phyloP scores from a whole-genome alignment of 352 stramenopile genomes.

The Halophytophthora batemanensis region DNA sequence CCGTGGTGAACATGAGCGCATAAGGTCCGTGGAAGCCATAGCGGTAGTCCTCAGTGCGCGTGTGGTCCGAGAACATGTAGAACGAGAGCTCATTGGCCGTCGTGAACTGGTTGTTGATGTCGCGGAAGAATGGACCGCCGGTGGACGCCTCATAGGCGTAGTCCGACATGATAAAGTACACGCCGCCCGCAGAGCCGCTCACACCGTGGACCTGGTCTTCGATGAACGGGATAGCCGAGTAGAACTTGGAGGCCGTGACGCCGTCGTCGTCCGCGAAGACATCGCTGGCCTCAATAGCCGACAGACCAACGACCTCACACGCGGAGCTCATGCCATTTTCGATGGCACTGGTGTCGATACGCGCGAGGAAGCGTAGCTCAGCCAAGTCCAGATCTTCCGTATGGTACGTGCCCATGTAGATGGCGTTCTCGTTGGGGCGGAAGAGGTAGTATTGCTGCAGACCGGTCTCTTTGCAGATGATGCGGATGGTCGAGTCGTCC shows the following conservation, averaged over 20 bases:
- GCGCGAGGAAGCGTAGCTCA: conserved; percentile 44
- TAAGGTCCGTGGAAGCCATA: conserved; percentile 53
- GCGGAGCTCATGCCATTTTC: conserved; percentile 23
- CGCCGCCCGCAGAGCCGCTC: conserved; percentile 19
- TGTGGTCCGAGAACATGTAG: conserved; percentile 61
- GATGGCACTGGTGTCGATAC: conserved; percentile 25
- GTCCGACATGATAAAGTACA: conserved; percentile 51
- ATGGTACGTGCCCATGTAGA: conserved; percentile 61
- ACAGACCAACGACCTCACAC: conserved; percentile 21
- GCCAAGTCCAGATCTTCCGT: conserved; percentile 22
- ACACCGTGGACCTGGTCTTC: conserved; percentile 38
- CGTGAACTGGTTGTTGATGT: conserved; percentile 55
- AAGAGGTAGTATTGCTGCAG: conserved; percentile 50
- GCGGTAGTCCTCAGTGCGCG: conserved; percentile 43
- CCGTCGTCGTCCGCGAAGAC: conserved; percentile 27
- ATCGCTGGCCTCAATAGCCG: conserved; percentile 37
- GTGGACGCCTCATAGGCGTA: conserved; percentile 38
- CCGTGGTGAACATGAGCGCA: conserved; percentile 38
- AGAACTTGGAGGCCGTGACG: conserved; percentile 35
- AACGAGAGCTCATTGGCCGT: conserved; percentile 44
- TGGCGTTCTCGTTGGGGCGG: conserved; percentile 37
- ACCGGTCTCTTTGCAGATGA: conserved; percentile 29
- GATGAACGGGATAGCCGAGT: conserved; percentile 25
- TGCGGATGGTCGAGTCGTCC: conserved; percentile 30
- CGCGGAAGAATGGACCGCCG: conserved; percentile 43